Base-by-base conservation (phyloP, 495 filamentous ascomycete species). In the Terfezia claveryi region DNA sequence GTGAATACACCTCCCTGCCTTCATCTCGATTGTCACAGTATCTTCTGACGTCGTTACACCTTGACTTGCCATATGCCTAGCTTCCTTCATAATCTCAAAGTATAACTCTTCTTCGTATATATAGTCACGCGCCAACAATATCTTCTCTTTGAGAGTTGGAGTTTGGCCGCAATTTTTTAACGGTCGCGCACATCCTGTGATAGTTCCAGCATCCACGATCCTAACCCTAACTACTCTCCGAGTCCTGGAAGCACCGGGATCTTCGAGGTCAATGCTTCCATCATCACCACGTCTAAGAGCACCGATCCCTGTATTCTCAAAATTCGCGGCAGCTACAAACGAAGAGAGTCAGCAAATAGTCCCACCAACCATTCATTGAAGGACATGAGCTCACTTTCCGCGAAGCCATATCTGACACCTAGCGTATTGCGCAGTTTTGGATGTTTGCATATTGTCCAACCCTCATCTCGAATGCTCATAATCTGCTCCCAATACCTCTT, bases 101-200 rank as follows among this genome's bases (percentile, higher is more conserved):
- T 87, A 93, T n/a, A 99, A 68, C 64, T 99, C 92, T 62, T 94
- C 81, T 54, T 88, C 83, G 63, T 85, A 95, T 1, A 93, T 72
- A 55, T 83, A 87, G 66, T 99, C 82, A 32, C 88, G 80, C 10
- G 87, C 85, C 59, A 86, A 80, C 16, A 81, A 73, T 49, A 96
- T 84, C 8, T 75, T 75, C 38, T 79, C 71, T 57, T 87, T 79
- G 23, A 71, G 51, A 62, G 69, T 23, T 66, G 64, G 54, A 62
- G 64, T 58, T 60, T 71, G 55, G 65, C 64, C 37, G 67, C 56
- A 58, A 44, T 55, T 61, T 50, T 54, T 62, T 36, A 38, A 51
- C 52, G 61, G 63, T 44, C 53, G 50, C 27, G 62, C 49, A 68
- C 69, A 20, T 69, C 83, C 81, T n/a, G 71, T 69, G 11, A 76